Evolutionary conservation across 352 stramenopile genomes (phyloP), one percentile per base, ranked within the genome.

Genomic region (Pythium chondricola): DNA sequence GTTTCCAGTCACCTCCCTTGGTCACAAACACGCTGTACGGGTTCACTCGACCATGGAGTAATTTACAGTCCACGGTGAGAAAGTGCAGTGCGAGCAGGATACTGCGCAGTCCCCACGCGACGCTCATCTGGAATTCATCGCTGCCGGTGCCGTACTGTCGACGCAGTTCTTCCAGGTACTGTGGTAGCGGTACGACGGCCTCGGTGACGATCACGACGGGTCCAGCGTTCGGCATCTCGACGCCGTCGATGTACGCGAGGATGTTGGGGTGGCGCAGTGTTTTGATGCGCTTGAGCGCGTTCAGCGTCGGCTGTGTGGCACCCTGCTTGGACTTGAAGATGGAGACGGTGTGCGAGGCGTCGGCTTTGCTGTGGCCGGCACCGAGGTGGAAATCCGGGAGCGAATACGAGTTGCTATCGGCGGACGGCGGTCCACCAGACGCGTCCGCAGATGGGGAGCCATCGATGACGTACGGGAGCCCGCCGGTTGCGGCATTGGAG

Each of bases 181-280:
- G 62, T 30, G 82, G 74, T 11, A 98, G 69, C 3, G 91, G 79
- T 45, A 88, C 79, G 39, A 96, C 93, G n/a, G 79, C 69, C 73
- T 98, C 95, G 3, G 95, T 98, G 8, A 98, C 83, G 58, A 98
- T 85, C 26, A 97, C 77, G 6, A 98, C 67, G 48, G 91, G 87
- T 9, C 92, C 91, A 48, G 81, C 73, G 72, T 83, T 78, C 49
- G 69, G 48, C 52, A 88, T 67, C 52, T 95, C 83, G 4, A 59
- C 71, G 36, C 81, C 81, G 43, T 95, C 83, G 37, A 96, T 56
- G 26, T 86, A 97, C 41, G 86, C 66, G 18, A 98, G 61, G 42
- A 98, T 92, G 58, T 97, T 90, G 4, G 95, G 95, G 61, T 98
- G 95, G 16, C 95, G 83, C 36, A 98, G 67, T 36, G 92, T 97